These are phyloP conservation scores for Sanguinoderma infundibulare DNA, from an alignment of 1,284 basidiomycete genomes.

Conservation along the genomic window DNA sequence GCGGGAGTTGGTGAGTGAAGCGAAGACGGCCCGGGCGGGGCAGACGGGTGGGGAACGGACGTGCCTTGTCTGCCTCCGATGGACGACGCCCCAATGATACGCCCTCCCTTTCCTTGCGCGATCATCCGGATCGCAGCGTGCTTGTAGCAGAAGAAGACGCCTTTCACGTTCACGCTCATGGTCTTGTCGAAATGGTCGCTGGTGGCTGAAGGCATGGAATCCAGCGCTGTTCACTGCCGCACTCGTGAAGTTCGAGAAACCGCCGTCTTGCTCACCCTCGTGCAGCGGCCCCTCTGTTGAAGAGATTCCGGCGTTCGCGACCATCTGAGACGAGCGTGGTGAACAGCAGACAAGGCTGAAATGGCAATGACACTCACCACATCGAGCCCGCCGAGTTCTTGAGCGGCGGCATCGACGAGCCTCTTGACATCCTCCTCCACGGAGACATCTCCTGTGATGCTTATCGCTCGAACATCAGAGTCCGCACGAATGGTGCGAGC, in stretches of 20 bases:
- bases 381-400: constrained; percentile 32
- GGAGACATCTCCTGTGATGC: constrained; percentile 34
- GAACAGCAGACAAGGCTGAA: neutral
- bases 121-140: constrained; percentile 39
- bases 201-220: constrained; percentile 12
- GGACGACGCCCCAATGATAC: constrained; percentile 38
- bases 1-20: too few species aligned
- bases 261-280: constrained; percentile 8
- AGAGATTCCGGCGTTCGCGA: constrained; percentile 21
- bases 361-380: constrained; percentile 3
- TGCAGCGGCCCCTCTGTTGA: constrained; percentile 22
- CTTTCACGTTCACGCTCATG: constrained; percentile 36
- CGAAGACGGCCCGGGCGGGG: too few species aligned
- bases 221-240: too few species aligned
- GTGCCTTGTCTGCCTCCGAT: constrained; percentile 32
- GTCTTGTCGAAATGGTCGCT: constrained; percentile 33
- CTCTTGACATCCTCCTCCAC: constrained; percentile 35
- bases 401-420: constrained; percentile 32
- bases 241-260: neutral
- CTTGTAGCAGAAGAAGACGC: constrained; percentile 41
- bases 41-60: too few species aligned
- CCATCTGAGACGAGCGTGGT: constrained; percentile 11
- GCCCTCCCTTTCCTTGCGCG: constrained; percentile 40
- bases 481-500: constrained; percentile 25
- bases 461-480: constrained; percentile 23